Conservation (phyloP, 148 eudicot species). For the Rhododendron molle region DNA sequence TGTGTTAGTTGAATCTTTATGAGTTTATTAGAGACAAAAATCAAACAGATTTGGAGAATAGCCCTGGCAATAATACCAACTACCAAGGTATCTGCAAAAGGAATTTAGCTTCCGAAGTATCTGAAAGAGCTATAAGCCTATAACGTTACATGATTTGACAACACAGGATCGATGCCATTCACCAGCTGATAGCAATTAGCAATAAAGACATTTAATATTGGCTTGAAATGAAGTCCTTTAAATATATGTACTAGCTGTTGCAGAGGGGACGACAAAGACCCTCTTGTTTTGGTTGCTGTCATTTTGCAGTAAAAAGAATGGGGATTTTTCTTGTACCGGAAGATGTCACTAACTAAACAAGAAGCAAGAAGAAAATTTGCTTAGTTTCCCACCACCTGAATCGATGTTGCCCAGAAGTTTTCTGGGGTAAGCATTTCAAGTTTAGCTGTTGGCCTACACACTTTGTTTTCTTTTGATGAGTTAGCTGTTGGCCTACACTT, state of each 20-base stretch:
- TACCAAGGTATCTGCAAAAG: neutral
- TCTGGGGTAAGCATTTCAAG: neutral
- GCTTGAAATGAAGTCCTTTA: neutral
- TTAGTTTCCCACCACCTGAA: neutral
- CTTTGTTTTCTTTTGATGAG: neutral
- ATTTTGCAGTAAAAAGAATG: neutral
- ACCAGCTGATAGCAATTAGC: neutral
- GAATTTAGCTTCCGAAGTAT: neutral
- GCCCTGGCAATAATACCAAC: neutral
- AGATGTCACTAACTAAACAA: constrained; percentile 1
- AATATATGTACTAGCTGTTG: neutral
- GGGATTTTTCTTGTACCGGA: neutral
- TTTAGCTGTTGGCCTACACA: neutral
- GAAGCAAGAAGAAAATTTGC: constrained; percentile 4
- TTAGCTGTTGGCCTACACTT: neutral
- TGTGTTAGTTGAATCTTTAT: neutral
- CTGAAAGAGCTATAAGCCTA: neutral
- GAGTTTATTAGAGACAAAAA: neutral
- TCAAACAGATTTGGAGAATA: neutral
- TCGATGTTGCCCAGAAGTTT: neutral
- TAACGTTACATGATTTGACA: neutral
- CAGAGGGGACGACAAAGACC: neutral
- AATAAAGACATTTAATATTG: neutral
- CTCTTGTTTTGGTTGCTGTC: neutral
- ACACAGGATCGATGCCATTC: neutral